Conservation (phyloP, 2,329 filamentous ascomycete species). For the Chrysosporium queenslandicum region DNA sequence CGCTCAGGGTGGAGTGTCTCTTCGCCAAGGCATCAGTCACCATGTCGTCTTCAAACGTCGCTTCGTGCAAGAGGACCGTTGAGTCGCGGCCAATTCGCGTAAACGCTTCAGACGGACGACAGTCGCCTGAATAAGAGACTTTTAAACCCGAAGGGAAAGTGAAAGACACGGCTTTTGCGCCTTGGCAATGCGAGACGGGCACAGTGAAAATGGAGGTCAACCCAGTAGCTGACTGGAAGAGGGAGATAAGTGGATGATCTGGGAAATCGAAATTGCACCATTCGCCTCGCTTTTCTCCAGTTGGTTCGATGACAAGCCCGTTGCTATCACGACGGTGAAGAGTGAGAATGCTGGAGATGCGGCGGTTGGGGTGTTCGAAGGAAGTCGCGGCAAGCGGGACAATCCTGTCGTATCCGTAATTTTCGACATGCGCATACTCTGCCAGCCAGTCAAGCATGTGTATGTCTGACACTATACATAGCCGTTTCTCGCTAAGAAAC, state of each 20-base stretch:
- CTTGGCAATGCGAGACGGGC: slow-evolving; percentile 66
- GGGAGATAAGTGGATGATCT: slow-evolving; percentile 22
- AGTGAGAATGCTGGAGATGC: slow-evolving; percentile 6
- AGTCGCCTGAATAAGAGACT: slow-evolving; percentile 89
- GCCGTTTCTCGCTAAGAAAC: slow-evolving; percentile 32
- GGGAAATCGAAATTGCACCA: slow-evolving; percentile 23
- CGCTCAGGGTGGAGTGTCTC: slow-evolving; percentile 78
- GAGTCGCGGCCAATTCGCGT: slow-evolving; percentile 59
- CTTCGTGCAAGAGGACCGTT: slow-evolving; percentile 87
- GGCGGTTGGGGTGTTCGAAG: slow-evolving; percentile 23
- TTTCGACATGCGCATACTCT: slow-evolving; percentile 70
- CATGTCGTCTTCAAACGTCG: slow-evolving; percentile 87
- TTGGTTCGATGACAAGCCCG: neutral
- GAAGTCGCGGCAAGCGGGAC: slow-evolving; percentile 40
- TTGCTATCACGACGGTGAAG: slow-evolving; percentile 12
- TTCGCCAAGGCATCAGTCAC: slow-evolving; percentile 68
- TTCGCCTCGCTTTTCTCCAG: slow-evolving; percentile 17
- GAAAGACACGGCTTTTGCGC: slow-evolving; percentile 64
- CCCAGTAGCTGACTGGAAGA: slow-evolving; percentile 46
- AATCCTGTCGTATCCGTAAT: slow-evolving; percentile 56
- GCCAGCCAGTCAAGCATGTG: slow-evolving; percentile 66
- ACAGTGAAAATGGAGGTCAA: slow-evolving; percentile 58
- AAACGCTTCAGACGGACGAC: slow-evolving; percentile 65
- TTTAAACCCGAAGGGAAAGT: slow-evolving; percentile 74
- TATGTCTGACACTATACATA: slow-evolving; percentile 59